Conservation (phyloP, 257 asterid species). For the Nicotiana paniculata region DNA sequence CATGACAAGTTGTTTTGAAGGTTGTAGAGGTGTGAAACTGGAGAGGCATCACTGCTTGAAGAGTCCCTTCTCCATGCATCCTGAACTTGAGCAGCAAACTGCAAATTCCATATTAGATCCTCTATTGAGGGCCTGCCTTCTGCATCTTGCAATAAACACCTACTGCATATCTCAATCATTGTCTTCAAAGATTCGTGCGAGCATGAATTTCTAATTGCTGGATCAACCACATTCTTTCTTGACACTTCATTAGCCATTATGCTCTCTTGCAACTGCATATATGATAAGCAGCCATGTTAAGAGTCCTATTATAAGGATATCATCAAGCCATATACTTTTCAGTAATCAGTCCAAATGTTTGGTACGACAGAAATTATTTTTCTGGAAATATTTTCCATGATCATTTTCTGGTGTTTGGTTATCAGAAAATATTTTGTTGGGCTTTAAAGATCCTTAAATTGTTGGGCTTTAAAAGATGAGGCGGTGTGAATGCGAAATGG, state of each 20-base stretch:
- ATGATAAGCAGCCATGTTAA: not conserved
- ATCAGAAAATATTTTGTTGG: no score
- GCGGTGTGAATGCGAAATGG: no score
- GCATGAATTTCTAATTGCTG: conserved; percentile 36
- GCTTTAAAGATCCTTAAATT: no score
- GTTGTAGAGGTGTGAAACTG: conserved; percentile 46
- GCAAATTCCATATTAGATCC: conserved; percentile 88
- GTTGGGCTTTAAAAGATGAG: no score
- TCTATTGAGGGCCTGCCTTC: conserved; percentile 81
- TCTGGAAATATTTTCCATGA: no score
- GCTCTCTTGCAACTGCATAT: conserved; percentile 51
- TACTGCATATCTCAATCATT: conserved; percentile 61
- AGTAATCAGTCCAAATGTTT: no score
- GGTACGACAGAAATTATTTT: no score
- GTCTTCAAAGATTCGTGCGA: conserved; percentile 62
- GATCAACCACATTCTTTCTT: conserved; percentile 52
- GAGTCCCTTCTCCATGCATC: conserved; percentile 28
- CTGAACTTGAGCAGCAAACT: conserved; percentile 91
- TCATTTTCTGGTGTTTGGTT: no score
- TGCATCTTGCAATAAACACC: conserved; percentile 61
- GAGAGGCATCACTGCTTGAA: conserved; percentile 69
- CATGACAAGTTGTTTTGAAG: conserved; percentile 32
- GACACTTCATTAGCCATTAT: conserved; percentile 40
- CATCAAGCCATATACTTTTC: not conserved
- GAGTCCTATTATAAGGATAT: not conserved